Conservation (phyloP, 257 asterid genomes). For the Fraxinus quadrangulata region DNA sequence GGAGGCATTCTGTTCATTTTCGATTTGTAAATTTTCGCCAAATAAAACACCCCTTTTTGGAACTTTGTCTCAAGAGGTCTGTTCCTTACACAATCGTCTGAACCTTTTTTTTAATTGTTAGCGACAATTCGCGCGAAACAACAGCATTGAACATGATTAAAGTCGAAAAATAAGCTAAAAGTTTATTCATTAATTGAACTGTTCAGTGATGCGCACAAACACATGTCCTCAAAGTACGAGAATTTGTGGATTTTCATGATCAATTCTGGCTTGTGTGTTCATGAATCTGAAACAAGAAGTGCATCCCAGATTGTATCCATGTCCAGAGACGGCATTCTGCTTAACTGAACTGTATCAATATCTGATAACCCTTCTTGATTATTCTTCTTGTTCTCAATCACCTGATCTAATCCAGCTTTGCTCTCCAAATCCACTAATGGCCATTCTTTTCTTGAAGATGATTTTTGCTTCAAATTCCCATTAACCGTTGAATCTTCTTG, state of each 20-base stretch:
- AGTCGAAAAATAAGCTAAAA: neutral
- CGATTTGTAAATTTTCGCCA: too few species aligned
- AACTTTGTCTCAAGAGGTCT: too few species aligned
- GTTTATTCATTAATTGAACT: neutral
- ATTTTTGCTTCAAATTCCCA: conserved; percentile 1
- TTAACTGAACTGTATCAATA: conserved; percentile 59
- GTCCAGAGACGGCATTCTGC: conserved; percentile 82
- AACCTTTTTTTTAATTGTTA: too few species aligned
- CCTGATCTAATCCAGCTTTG: conserved; percentile 28
- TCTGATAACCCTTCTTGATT: conserved; percentile 34
- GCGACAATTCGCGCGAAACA: too few species aligned
- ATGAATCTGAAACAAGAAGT: conserved; percentile 60
- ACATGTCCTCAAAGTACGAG: neutral
- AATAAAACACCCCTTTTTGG: too few species aligned
- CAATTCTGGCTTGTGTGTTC: conserved; percentile 27
- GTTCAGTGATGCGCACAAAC: neutral
- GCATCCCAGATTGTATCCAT: conserved; percentile 95
- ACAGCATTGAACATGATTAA: neutral
- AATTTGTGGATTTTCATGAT: neutral
- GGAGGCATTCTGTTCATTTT: too few species aligned
- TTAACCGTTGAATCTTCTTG: neutral
- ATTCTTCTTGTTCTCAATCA: conserved; percentile 33
- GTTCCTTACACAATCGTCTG: too few species aligned
- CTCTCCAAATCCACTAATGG: conserved; percentile 17
- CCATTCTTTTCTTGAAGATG: conserved; percentile 21